phyloP scores from a whole-genome alignment of 1,139 yeast species.

The Kodamaea anthophila region DNA sequence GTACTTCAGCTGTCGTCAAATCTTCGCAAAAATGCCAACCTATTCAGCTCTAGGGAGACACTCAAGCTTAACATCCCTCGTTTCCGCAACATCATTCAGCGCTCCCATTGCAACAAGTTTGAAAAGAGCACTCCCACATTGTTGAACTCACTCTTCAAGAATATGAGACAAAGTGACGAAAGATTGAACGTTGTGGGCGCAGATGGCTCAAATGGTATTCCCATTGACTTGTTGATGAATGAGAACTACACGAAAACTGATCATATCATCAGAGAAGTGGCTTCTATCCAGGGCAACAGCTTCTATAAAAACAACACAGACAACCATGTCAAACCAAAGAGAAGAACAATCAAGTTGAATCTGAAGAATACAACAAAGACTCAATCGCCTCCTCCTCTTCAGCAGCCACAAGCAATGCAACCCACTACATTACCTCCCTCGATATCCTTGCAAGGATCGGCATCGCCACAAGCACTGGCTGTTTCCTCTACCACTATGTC shows the following conservation, averaged over 20 bases:
- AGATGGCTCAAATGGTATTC: constrained; percentile 23
- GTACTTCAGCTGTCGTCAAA: constrained; percentile 32
- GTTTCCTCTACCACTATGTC: neutral
- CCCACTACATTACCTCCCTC: constrained; percentile 3
- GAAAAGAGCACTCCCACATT: constrained; percentile 36
- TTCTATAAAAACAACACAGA: constrained; percentile 29
- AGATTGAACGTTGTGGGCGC: constrained; percentile 5
- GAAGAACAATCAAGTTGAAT: constrained; percentile 42
- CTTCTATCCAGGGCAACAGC: constrained; percentile 41
- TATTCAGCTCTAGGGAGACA: constrained; percentile 75
- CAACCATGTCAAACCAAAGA: constrained; percentile 34
- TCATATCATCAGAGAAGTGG: constrained; percentile 38
- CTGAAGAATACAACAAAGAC: constrained; percentile 17
- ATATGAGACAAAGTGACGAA: constrained; percentile 14
- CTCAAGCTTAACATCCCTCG: constrained; percentile 60
- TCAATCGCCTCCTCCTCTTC: no score
- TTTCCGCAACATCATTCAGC: constrained; percentile 49
- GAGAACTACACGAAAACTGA: constrained; percentile 26
- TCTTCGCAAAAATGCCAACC: constrained; percentile 62
- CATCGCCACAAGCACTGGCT: constrained; percentile 4
- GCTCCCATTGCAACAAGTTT: constrained; percentile 42
- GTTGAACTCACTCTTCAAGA: constrained; percentile 30
- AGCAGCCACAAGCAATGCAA: constrained; percentile 5
- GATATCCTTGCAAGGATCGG: no score
- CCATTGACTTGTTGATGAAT: constrained; percentile 28